Percentiles rank a stretch among this genome's conserved stretches.
phyloP scores from a whole-genome alignment of 2,329 filamentous ascomycete species.

The Paecilomyces dactylethromorphus region DNA sequence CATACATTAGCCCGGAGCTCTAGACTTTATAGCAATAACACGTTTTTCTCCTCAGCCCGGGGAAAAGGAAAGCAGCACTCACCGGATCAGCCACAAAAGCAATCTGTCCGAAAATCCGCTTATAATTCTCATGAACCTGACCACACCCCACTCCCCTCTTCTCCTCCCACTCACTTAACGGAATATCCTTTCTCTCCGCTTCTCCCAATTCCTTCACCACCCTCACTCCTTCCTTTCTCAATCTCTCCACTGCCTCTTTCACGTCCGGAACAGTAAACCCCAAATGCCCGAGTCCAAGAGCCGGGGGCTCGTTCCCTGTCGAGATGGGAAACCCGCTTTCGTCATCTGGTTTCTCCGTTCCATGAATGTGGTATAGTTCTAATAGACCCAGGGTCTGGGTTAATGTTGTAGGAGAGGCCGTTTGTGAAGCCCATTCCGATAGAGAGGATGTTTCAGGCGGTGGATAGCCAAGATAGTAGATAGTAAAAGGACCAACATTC shows the following conservation, averaged over 20 bases:
- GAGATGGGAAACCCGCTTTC: constrained; percentile 12
- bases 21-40: no score
- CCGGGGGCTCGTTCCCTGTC: constrained; percentile 27
- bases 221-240: constrained; percentile 21
- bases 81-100: constrained; percentile 35
- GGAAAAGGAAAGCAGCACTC: constrained; percentile 9
- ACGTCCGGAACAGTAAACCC: constrained; percentile 36
- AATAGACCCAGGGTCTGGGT: constrained; percentile 27
- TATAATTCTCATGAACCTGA: constrained; percentile 27
- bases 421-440: constrained; percentile 20
- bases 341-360: constrained; percentile 18
- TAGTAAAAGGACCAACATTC: constrained; percentile 33
- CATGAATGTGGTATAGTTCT: constrained; percentile 32
- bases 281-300: constrained; percentile 31
- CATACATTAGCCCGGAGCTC: neutral
- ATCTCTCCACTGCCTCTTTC: constrained; percentile 17
- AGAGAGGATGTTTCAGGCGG: constrained; percentile 20
- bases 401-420: constrained; percentile 17
- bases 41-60: no score
- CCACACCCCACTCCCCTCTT: constrained; percentile 24
- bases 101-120: constrained; percentile 27
- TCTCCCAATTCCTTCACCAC: constrained; percentile 30
- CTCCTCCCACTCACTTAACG: constrained; percentile 28
- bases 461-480: constrained; percentile 35
- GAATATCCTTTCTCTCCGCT: constrained; percentile 20